These are phyloP conservation scores for Passalora sequoiae DNA, from an alignment of 2,329 filamentous ascomycete species.

Conservation along the genomic window DNA sequence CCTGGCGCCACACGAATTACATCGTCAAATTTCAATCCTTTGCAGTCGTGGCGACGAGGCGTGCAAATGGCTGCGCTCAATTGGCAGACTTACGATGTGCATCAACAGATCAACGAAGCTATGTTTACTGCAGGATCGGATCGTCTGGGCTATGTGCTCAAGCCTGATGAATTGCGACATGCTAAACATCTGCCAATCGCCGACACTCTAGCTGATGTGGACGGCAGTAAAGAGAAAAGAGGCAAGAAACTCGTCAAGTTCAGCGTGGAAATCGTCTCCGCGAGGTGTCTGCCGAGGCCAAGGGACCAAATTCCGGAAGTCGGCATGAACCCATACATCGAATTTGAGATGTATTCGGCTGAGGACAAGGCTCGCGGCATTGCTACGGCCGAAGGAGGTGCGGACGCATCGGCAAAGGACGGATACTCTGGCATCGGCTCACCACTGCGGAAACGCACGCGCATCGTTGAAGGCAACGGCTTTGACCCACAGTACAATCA, in stretches of 20 bases:
- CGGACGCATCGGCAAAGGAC: constrained; percentile 59
- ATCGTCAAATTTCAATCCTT: constrained; percentile 91
- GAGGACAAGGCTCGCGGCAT: constrained; percentile 81
- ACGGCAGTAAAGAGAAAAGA: constrained; percentile 54
- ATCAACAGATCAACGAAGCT: constrained; percentile 93
- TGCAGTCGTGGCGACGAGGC: constrained; percentile 88
- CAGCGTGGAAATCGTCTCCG: constrained; percentile 82
- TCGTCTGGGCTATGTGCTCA: constrained; percentile 85
- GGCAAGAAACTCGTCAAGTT: constrained; percentile 80
- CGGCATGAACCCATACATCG: constrained; percentile 84
- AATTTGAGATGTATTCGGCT: constrained; percentile 89
- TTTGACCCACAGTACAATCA: constrained; percentile 89
- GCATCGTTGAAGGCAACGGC: constrained; percentile 78
- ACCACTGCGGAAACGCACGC: constrained; percentile 72
- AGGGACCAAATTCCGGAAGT: constrained; percentile 65
- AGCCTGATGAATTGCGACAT: constrained; percentile 73
- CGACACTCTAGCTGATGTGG: constrained; percentile 48
- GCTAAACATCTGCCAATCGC: constrained; percentile 57
- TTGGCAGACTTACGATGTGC: constrained; percentile 95
- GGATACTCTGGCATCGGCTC: constrained; percentile 63
- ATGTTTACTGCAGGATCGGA: constrained; percentile 93
- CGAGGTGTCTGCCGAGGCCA: constrained; percentile 86
- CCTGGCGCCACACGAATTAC: constrained; percentile 74
- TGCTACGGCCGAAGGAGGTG: constrained; percentile 60
- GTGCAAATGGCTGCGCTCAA: constrained; percentile 98